phyloP scores from a whole-genome alignment of 306 rosid species.

The cucumber (Cucumis sativus) region DNA sequence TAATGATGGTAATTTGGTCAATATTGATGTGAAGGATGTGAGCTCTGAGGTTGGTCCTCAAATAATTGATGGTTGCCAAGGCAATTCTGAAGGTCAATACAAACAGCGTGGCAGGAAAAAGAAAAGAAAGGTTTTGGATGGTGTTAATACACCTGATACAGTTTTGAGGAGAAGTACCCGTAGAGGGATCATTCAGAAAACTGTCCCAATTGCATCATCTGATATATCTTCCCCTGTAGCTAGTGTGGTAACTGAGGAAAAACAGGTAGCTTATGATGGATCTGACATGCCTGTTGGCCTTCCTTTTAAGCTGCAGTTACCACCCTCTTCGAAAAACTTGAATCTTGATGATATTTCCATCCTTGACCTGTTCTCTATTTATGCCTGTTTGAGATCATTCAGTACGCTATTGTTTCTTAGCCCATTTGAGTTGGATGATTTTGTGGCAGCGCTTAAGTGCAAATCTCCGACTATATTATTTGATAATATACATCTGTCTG shows the following conservation, averaged over 20 bases:
- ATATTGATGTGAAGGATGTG: slow-evolving; percentile 30
- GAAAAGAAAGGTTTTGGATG: slow-evolving; percentile 42
- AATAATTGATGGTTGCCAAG: slow-evolving; percentile 22
- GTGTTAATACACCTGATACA: slow-evolving; percentile 33
- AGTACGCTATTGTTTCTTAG: slow-evolving; percentile 80
- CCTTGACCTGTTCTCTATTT: slow-evolving; percentile 78
- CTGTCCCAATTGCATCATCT: slow-evolving; percentile 11
- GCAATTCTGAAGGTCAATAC: slow-evolving; percentile 29
- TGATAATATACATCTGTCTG: slow-evolving; percentile 72
- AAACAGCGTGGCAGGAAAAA: slow-evolving; percentile 38
- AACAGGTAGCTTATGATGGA: slow-evolving; percentile 22
- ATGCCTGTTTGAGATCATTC: slow-evolving; percentile 76
- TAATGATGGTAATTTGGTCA: slow-evolving; percentile 21
- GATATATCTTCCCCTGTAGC: slow-evolving; percentile 32
- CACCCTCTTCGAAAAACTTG: slow-evolving; percentile 71
- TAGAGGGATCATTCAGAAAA: slow-evolving; percentile 46
- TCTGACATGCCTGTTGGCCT: slow-evolving; percentile 27
- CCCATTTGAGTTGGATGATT: slow-evolving; percentile 88
- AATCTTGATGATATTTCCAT: slow-evolving; percentile 56
- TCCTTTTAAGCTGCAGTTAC: slow-evolving; percentile 49
- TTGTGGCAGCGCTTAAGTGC: slow-evolving; percentile 55
- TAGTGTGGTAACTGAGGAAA: slow-evolving; percentile 54
- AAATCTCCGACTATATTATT: slow-evolving; percentile 50
- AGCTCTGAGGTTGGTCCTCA: slow-evolving; percentile 35
- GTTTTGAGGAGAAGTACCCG: slow-evolving; percentile 94